phyloP scores from a whole-genome alignment of 805 yeast genomes.

The Scheffersomyces spartinae region DNA sequence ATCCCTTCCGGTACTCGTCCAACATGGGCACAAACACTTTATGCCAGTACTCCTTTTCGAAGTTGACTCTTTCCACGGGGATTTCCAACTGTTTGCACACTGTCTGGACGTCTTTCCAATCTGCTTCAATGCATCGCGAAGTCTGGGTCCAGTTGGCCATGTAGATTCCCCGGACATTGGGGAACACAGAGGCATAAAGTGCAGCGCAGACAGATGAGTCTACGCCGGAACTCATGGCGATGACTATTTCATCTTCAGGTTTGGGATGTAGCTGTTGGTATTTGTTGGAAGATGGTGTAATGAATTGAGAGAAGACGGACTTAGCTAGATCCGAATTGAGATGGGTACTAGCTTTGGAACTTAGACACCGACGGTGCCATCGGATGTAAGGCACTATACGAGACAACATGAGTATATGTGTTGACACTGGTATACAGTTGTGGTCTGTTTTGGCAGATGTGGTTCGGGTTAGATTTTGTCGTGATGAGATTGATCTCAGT shows the following conservation, averaged over 20 bases:
- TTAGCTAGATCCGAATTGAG: too few species aligned
- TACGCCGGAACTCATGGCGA: slow-evolving; percentile 96
- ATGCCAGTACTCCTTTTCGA: slow-evolving; percentile 88
- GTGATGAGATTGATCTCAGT: too few species aligned
- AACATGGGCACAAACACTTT: slow-evolving; percentile 92
- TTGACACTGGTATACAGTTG: too few species aligned
- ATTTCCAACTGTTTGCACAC: slow-evolving; percentile 53
- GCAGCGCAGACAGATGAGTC: slow-evolving; percentile 89
- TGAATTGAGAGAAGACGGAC: too few species aligned
- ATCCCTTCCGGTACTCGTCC: slow-evolving; percentile 52
- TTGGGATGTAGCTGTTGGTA: slow-evolving; percentile 35
- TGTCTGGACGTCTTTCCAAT: slow-evolving; percentile 73
- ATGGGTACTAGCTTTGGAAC: too few species aligned
- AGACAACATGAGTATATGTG: too few species aligned
- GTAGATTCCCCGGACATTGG: slow-evolving; percentile 68
- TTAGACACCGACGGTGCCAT: too few species aligned
- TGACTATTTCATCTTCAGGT: slow-evolving; percentile 47
- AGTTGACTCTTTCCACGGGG: slow-evolving; percentile 64
- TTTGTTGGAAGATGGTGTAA: slow-evolving; percentile 1
- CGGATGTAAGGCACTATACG: too few species aligned
- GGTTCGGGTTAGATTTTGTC: too few species aligned
- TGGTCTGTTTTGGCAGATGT: too few species aligned
- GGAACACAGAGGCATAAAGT: slow-evolving; percentile 39
- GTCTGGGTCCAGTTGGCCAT: slow-evolving; percentile 87
- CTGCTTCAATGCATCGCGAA: slow-evolving; percentile 68